Conservation (phyloP, 768 basidiomycete species). For the Russula sp. region DNA sequence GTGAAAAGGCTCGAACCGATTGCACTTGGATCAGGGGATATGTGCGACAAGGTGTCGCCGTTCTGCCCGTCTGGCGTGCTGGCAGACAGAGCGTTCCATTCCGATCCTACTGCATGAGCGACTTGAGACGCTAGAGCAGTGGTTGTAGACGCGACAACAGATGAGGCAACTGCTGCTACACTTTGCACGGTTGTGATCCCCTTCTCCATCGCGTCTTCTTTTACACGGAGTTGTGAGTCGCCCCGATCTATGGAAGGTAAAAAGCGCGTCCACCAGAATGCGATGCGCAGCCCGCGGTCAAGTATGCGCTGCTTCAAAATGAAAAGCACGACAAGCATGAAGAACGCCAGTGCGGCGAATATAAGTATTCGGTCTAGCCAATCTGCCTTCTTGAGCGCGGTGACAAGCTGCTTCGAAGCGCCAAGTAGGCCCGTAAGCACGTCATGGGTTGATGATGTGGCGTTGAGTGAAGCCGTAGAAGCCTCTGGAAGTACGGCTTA, state of each 20-base stretch:
- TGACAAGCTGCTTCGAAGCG: slow-evolving; percentile 81
- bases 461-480: slow-evolving; percentile 70
- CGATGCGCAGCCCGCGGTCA: slow-evolving; percentile 70
- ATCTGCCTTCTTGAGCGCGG: slow-evolving; percentile 83
- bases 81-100: background rate
- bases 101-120: background rate
- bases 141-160: background rate
- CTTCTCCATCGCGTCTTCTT: background rate
- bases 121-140: background rate
- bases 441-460: slow-evolving; percentile 74
- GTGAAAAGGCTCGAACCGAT: background rate
- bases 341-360: slow-evolving; percentile 72
- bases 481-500: slow-evolving; percentile 45
- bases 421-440: slow-evolving; percentile 61
- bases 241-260: slow-evolving; percentile 36
- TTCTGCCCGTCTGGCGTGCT: background rate
- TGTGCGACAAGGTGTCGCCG: background rate
- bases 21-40: background rate
- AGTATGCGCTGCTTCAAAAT: slow-evolving; percentile 85
- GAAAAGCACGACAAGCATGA: slow-evolving; percentile 76
- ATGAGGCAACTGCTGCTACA: background rate
- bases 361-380: slow-evolving; percentile 89
- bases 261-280: slow-evolving; percentile 85
- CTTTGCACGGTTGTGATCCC: background rate
- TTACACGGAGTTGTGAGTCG: background rate